Evolutionary conservation across 345 rosid species (phyloP).

Genomic region (Hibiscus tridactylites): DNA sequence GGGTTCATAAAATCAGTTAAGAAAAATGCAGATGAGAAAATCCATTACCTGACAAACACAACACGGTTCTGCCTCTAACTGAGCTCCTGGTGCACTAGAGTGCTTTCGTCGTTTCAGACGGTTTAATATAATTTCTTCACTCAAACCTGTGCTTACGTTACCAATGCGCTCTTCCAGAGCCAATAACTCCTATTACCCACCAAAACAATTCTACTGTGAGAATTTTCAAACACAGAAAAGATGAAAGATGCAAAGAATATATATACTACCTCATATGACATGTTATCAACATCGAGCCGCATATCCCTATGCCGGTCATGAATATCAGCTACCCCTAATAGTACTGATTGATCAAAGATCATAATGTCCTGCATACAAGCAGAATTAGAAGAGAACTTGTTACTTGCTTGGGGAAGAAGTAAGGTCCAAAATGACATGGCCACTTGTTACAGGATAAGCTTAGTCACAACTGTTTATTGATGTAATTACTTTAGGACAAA

Average conservation of each 20-base stretch:
- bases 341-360: conserved; percentile 65
- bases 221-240: too few species aligned
- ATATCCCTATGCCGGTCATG: too few species aligned
- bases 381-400: background rate
- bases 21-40: background rate
- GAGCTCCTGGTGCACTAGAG: conserved; percentile 8
- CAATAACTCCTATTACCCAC: too few species aligned
- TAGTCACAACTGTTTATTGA: too few species aligned
- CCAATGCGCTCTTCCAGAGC: too few species aligned
- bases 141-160: too few species aligned
- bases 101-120: conserved; percentile 39
- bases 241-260: too few species aligned
- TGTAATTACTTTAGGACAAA: too few species aligned
- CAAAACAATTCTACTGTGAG: too few species aligned
- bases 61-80: background rate
- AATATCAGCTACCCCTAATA: conserved; percentile 27
- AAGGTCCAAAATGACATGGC: background rate
- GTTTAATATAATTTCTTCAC: background rate
- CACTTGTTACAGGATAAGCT: too few species aligned
- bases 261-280: too few species aligned
- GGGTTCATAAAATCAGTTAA: background rate
- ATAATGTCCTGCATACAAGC: conserved; percentile 58
- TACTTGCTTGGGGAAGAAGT: background rate
- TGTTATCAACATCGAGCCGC: too few species aligned
- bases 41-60: conserved; percentile 5